Conservation (phyloP, 2,329 filamentous ascomycete genomes). For the Massarina eburnea region DNA sequence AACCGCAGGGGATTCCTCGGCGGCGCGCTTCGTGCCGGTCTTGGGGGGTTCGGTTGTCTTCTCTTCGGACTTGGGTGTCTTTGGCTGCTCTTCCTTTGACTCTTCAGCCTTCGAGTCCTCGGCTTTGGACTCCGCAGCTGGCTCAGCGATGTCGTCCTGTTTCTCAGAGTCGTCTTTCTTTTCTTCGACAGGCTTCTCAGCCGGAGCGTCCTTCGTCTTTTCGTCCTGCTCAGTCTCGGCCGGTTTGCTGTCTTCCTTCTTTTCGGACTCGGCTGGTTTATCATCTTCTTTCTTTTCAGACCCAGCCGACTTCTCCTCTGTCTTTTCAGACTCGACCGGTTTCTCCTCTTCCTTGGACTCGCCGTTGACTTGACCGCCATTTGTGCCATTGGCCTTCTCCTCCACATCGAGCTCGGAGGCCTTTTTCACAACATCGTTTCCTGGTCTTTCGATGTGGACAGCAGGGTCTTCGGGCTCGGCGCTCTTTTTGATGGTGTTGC, state of each 20-base stretch:
- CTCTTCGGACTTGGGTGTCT: conserved; percentile 30
- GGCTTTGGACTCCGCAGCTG: conserved; percentile 19
- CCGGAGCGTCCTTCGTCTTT: conserved; percentile 10
- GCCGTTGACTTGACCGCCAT: conserved; percentile 38
- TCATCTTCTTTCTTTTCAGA: conserved; percentile 22
- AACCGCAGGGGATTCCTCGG: conserved; percentile 21
- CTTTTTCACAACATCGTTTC: conserved; percentile 67
- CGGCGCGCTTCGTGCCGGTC: conserved; percentile 40
- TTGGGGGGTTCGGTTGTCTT: conserved; percentile 35
- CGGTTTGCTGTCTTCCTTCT: conserved; percentile 42
- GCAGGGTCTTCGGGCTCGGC: conserved; percentile 63
- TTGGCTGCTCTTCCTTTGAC: conserved; percentile 25
- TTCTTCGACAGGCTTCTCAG: conserved; percentile 32
- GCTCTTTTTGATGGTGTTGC: conserved; percentile 66
- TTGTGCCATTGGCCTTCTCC: conserved; percentile 41
- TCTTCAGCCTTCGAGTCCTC: conserved; percentile 26
- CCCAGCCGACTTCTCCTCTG: conserved; percentile 8
- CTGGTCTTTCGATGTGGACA: conserved; percentile 59
- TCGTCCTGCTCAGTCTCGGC: conserved; percentile 18
- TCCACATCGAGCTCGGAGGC: conserved; percentile 63
- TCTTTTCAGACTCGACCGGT: background rate
- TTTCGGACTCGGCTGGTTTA: conserved; percentile 30
- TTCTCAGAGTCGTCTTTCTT: conserved; percentile 21
- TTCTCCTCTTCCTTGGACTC: conserved; percentile 36
- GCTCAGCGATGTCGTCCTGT: conserved; percentile 23